These are phyloP conservation scores for Oryza glaberrima DNA, from an alignment of 176 grass and related monocot species.

Conservation along the genomic window DNA sequence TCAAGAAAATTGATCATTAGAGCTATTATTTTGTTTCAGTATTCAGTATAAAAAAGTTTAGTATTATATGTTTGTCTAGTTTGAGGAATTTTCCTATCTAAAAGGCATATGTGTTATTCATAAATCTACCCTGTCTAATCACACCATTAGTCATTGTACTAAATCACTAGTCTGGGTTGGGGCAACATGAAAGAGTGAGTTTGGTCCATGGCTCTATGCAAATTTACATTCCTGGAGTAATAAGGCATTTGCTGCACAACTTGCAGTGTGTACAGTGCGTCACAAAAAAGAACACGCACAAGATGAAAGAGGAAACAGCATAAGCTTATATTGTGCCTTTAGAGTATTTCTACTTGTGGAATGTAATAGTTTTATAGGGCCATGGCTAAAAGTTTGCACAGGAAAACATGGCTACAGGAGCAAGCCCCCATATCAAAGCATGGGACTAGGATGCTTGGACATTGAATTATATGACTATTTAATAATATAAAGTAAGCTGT, in stretches of 20 bases:
- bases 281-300: constrained; percentile 9
- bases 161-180: background rate
- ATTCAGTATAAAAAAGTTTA: background rate
- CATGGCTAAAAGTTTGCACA: background rate
- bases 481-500: constrained; percentile 25
- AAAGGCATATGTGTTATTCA: background rate
- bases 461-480: constrained; percentile 16
- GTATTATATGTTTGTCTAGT: background rate
- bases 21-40: background rate
- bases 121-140: background rate
- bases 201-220: background rate
- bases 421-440: background rate
- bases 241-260: background rate
- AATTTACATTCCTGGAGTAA: constrained; percentile 3
- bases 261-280: background rate
- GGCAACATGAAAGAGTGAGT: background rate
- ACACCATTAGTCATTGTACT: background rate
- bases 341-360: background rate
- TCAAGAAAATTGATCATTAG: background rate
- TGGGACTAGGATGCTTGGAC: background rate
- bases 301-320: background rate
- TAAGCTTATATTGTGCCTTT: background rate
- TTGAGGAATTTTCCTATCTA: background rate
- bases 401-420: background rate
- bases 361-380: constrained; percentile 4